Conservation (phyloP, 345 rosid species). For the Populus davidiana region DNA sequence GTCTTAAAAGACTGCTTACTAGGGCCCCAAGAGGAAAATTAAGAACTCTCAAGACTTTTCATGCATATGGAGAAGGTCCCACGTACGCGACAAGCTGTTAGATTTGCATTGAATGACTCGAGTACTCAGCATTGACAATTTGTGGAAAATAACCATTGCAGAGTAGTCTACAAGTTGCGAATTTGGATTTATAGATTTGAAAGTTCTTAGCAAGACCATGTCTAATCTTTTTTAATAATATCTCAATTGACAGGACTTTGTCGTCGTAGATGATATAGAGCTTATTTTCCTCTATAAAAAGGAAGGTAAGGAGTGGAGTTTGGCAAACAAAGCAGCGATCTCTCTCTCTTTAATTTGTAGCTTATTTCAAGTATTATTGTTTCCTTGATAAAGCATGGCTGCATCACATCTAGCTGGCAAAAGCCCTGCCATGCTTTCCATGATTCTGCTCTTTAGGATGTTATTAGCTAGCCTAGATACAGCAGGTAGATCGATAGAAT, state of each 20-base stretch:
- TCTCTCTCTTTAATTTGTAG: too few species aligned
- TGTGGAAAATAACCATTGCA: not conserved
- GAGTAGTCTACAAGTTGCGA: not conserved
- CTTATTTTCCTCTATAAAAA: not conserved
- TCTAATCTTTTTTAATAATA: not conserved
- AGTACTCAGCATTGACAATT: not conserved
- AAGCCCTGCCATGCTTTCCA: not conserved
- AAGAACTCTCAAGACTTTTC: not conserved
- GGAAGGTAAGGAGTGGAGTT: not conserved
- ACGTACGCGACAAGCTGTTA: not conserved
- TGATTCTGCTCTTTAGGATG: constrained; percentile 4
- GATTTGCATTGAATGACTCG: not conserved
- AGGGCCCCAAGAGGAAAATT: not conserved
- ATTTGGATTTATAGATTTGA: not conserved
- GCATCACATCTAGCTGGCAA: not conserved
- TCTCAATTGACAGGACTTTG: too few species aligned
- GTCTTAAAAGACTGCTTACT: not conserved
- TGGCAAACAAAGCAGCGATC: not conserved
- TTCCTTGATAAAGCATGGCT: not conserved
- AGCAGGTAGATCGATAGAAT: constrained; percentile 9
- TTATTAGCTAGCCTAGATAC: constrained; percentile 11
- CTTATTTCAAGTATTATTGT: not conserved
- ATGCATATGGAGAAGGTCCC: not conserved
- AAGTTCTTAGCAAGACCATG: not conserved
- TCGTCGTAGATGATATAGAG: too few species aligned